A percentile compares a stretch with the other conserved stretches of the same genome.
Conservation (phyloP, 768 basidiomycete species). For the Agaricus subrufescens region DNA sequence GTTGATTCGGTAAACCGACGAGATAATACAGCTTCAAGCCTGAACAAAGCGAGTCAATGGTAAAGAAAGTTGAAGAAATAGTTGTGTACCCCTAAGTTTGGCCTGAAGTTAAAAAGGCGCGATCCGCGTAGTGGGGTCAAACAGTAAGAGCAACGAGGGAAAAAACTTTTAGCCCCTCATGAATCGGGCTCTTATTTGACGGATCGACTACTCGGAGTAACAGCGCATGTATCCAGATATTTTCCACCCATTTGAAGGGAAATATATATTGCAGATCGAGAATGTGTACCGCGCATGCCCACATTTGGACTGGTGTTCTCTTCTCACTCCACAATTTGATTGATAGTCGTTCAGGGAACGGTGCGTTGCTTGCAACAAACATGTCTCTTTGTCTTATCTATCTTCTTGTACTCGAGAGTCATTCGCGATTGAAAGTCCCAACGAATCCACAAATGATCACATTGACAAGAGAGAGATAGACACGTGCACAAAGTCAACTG, state of each 20-base stretch:
- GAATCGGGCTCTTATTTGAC: no score
- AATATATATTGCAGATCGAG: not conserved
- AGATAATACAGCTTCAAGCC: not conserved
- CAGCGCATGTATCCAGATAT: no score
- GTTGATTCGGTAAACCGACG: not conserved
- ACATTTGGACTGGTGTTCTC: not conserved
- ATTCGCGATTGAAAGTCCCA: no score
- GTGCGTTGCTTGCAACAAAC: not conserved
- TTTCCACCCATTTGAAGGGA: no score
- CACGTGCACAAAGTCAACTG: no score
- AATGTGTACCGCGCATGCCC: not conserved
- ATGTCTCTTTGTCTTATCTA: no score
- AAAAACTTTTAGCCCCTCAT: not conserved
- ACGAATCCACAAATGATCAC: no score
- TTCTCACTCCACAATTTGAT: constrained; percentile 10
- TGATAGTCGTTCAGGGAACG: not conserved
- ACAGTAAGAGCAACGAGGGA: not conserved
- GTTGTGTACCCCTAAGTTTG: not conserved
- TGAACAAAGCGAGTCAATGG: not conserved
- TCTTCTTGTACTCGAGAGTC: no score
- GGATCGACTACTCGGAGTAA: no score
- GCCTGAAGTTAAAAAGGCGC: not conserved
- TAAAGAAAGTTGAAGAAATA: not conserved
- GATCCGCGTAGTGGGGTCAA: not conserved
- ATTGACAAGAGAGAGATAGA: no score